These are phyloP conservation scores for Oryza glaberrima DNA, from an alignment of 176 grass and related monocot genomes.

Conservation along the genomic window DNA sequence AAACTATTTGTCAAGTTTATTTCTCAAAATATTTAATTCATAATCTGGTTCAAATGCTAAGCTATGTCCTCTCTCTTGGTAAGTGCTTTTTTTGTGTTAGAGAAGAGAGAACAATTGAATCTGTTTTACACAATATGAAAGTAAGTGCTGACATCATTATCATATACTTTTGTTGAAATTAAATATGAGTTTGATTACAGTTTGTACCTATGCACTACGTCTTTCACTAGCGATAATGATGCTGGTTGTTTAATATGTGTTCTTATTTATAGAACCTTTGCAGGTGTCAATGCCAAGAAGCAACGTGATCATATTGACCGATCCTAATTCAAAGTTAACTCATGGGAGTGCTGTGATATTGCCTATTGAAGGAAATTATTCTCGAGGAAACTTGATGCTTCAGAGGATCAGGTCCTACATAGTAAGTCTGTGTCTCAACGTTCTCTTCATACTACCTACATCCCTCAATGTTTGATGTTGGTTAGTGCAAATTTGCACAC, in stretches of 20 bases:
- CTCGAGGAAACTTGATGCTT: slow-evolving; percentile 85
- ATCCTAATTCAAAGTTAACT: slow-evolving; percentile 67
- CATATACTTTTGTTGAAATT: neutral
- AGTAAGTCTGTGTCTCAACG: slow-evolving; percentile 55
- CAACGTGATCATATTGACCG: slow-evolving; percentile 80
- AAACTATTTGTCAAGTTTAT: too few relatives aligned
- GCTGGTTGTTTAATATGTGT: slow-evolving; percentile 55
- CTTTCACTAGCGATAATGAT: neutral
- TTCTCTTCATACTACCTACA: slow-evolving; percentile 1
- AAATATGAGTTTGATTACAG: neutral
- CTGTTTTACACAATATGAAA: neutral
- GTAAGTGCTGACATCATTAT: slow-evolving; percentile 10
- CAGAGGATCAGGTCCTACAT: slow-evolving; percentile 94
- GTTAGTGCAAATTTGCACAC: too few relatives aligned
- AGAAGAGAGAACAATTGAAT: neutral
- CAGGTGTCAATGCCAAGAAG: slow-evolving; percentile 92
- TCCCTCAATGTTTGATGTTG: too few relatives aligned
- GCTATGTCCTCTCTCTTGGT: neutral
- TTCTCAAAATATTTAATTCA: too few relatives aligned
- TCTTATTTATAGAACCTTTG: slow-evolving; percentile 80
- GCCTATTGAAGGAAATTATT: slow-evolving; percentile 81
- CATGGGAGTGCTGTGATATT: slow-evolving; percentile 55
- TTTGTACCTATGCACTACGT: neutral
- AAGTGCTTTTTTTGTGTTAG: neutral
- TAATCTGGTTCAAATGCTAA: neutral